Evolutionary conservation across 2,329 filamentous ascomycete genomes (phyloP).

Genomic region (Chaetomium sp.): DNA sequence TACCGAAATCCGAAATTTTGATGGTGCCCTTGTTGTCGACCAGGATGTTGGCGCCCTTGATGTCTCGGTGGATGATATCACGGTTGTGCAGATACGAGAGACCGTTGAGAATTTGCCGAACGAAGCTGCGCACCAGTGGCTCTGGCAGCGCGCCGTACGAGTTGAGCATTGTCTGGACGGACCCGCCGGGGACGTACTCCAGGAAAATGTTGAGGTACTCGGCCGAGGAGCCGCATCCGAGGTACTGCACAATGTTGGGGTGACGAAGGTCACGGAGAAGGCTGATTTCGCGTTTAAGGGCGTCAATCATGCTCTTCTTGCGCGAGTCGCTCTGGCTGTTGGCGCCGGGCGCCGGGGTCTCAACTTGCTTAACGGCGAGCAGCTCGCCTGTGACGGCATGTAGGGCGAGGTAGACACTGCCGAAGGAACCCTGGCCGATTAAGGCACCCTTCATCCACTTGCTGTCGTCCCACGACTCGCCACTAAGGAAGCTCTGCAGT

Average conservation of each 20-base stretch:
- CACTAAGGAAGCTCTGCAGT: conserved; percentile 80
- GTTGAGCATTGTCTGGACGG: conserved; percentile 96
- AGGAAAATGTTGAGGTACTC: conserved; percentile 98
- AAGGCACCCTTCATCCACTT: conserved; percentile 99
- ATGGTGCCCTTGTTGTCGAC: conserved; percentile 98
- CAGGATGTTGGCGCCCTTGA: conserved; percentile 97
- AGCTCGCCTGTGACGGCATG: conserved; percentile 96
- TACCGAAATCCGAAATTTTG: conserved; percentile 99
- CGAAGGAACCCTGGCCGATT: conserved; percentile 95
- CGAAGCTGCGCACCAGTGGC: conserved; percentile 90
- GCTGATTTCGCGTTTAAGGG: conserved; percentile 92
- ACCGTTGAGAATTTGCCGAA: conserved; percentile 88
- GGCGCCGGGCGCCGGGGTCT: conserved; percentile 71
- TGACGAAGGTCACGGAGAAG: conserved; percentile 91
- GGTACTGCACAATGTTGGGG: conserved; percentile 95
- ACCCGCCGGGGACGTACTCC: conserved; percentile 95
- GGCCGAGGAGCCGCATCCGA: conserved; percentile 87
- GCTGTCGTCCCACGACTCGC: conserved; percentile 91
- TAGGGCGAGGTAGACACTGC: conserved; percentile 87
- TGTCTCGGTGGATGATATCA: conserved; percentile 97
- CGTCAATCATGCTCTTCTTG: conserved; percentile 98
- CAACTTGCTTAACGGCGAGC: conserved; percentile 96
- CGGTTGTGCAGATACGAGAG: conserved; percentile 88
- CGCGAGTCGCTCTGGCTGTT: conserved; percentile 78
- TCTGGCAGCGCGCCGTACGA: conserved; percentile 94